Evolutionary conservation across 257 asterid species (phyloP).

Genomic region (Lithospermum erythrorhizon): DNA sequence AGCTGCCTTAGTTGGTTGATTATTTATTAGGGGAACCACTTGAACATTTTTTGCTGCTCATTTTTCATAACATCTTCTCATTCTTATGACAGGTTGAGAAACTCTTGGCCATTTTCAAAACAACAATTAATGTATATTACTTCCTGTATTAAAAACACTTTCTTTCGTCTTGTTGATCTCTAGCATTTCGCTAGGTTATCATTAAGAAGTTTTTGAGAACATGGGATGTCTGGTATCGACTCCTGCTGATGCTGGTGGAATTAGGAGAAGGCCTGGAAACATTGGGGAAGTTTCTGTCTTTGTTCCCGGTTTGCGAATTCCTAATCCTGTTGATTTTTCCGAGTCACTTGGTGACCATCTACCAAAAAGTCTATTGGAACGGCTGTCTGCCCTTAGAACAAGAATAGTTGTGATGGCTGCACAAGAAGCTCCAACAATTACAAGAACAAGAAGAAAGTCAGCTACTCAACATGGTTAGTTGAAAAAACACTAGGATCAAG

Average conservation of each 20-base stretch:
- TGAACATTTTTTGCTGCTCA: slow-evolving; percentile 18
- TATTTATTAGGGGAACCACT: slow-evolving; percentile 35
- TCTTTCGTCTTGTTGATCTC: slow-evolving; percentile 5
- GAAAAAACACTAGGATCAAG: not conserved
- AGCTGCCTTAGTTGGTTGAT: slow-evolving; percentile 51
- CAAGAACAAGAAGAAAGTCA: slow-evolving; percentile 74
- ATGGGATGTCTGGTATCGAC: slow-evolving; percentile 90
- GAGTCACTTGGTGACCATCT: slow-evolving; percentile 45
- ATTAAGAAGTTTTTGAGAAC: slow-evolving; percentile 25
- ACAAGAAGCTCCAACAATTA: slow-evolving; percentile 86
- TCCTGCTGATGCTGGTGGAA: slow-evolving; percentile 58
- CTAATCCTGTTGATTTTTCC: slow-evolving; percentile 70
- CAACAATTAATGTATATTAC: not conserved
- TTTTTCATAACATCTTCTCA: slow-evolving; percentile 28
- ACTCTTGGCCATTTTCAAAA: not conserved
- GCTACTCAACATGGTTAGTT: slow-evolving; percentile 86
- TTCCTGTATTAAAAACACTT: not conserved
- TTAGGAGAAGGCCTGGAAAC: slow-evolving; percentile 73
- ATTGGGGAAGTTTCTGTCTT: slow-evolving; percentile 85
- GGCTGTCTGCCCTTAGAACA: slow-evolving; percentile 87
- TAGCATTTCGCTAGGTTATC: slow-evolving; percentile 6
- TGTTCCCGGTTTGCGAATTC: slow-evolving; percentile 85
- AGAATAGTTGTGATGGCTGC: slow-evolving; percentile 89
- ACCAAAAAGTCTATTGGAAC: slow-evolving; percentile 58
- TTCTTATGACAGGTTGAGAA: not conserved